Base-by-base conservation (phyloP, 768 basidiomycete genomes). In the Pilatotrama ljubarskyi region DNA sequence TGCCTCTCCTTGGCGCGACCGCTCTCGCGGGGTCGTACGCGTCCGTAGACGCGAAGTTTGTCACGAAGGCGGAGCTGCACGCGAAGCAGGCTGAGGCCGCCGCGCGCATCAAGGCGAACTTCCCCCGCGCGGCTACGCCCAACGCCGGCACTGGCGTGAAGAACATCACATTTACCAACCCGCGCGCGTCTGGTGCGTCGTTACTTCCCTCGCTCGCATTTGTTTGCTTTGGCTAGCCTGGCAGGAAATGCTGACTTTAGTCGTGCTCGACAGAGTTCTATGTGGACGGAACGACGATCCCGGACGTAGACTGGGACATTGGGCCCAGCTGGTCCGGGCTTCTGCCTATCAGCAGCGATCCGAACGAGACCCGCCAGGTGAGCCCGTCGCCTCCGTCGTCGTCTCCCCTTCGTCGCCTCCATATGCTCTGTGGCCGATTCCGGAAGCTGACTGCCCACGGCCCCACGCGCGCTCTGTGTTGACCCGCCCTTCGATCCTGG, bases 291-390 rank as follows among this genome's bases (percentile, higher is more conserved):
- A 78, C 73, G 42, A 75, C 72, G 35, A 84, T 91, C 43, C 89
- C 90, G 5, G 76, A 84, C 42, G 85, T 91, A 18, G 78, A 85
- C 64, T 91, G 86, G 64, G 87, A 91, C 64, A 76, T 89, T 38
- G 90, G 89, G 2, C 86, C 88, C 2, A 88, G 86, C 62, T 91
- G 87, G 87, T 75, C 87, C 3, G 90, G 90, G 8, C 73, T 91
- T 22, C 66, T 91, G 52, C 90, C 90, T 2, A 90, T 91, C 54
- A 90, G 87, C 61, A 68, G 70, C 32, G 72, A 77, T 8, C 40
- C 77, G 10, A 77, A 87, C 46, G 90, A 91, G 72, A 87, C 86
- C 5, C 80, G 88, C 43, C 78, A 90, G 80, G 87, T 86, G 35
- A 14, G 58, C 14, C n/a, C n/a, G n/a, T n/a, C 4, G 29, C 29